Evolutionary conservation across 345 rosid genomes (phyloP), one percentile per base, ranked within the genome.

Genomic region (Xanthoceras sorbifolium): DNA sequence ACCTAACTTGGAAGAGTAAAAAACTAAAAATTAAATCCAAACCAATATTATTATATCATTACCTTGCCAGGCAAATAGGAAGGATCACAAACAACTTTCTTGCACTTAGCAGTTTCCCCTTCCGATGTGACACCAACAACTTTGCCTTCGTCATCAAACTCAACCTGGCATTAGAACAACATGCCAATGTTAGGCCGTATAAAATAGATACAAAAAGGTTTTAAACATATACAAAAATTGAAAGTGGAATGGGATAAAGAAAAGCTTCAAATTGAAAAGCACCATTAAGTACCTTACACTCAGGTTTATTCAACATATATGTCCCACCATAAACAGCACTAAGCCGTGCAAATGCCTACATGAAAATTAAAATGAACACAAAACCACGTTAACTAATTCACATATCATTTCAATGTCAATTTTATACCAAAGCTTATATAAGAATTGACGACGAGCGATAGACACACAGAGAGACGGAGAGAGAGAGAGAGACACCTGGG

Each of bases 261-360:
- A 71, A 57, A 79, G 50, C 14, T 8, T 36, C 64, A 72, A 38
- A 12, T 9, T 22, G 74, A 74, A n/a, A 60, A 52, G 34, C 31
- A 73, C 29, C 25, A 34, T 18, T 10, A 71, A 59, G 63, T 76
- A 93, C 99, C 93, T 90, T 93, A 87, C 99, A 96, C 84, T 92
- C 97, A 26, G 91, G 97, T 84, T 96, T 96, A 80, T 92, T 91
- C 85, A 96, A 80, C 99, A 96, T 96, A 78, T 96, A 96, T 0
- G 97, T 96, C 69, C 98, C 99, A 80, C 99, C 99, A 85, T 91
- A 92, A 64, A 93, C 98, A 80, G 98, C 97, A 84, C 97, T 93
- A 82, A 93, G 99, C 50, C 98, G 88, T 78, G 99, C 98, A 88
- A 96, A 96, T 77, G 94, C 99, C 97, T 96, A 78, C 66, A 77